phyloP scores from a whole-genome alignment of 1,139 yeast genomes.

The Pichia sp. region DNA sequence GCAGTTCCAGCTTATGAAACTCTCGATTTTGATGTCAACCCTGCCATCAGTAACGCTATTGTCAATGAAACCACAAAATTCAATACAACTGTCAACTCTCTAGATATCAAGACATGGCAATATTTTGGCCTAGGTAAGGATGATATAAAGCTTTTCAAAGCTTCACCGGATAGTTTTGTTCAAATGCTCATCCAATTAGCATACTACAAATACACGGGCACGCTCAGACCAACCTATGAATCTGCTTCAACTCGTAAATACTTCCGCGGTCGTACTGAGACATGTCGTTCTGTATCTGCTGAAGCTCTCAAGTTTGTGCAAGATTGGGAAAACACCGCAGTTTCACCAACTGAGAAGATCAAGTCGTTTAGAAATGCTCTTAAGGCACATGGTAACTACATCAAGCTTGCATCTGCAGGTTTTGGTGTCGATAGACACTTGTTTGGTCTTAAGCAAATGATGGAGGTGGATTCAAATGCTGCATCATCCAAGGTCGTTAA shows the following conservation, averaged over 20 bases:
- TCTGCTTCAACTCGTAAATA: constrained; percentile 91
- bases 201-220: constrained; percentile 74
- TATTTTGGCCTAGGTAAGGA: constrained; percentile 67
- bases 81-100: constrained; percentile 40
- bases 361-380: constrained; percentile 68
- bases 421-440: constrained; percentile 92
- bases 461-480: constrained; percentile 25
- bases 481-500: constrained; percentile 54
- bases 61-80: constrained; percentile 43
- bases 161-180: constrained; percentile 71
- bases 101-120: constrained; percentile 61
- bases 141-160: constrained; percentile 59
- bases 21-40: constrained; percentile 42
- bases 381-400: constrained; percentile 66
- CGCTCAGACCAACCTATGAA: constrained; percentile 86
- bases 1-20: neutral
- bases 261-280: constrained; percentile 93
- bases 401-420: constrained; percentile 77
- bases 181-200: constrained; percentile 75
- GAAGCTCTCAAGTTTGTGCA: constrained; percentile 69
- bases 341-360: constrained; percentile 53
- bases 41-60: constrained; percentile 46
- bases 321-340: constrained; percentile 60
- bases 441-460: constrained; percentile 74
- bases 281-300: constrained; percentile 80